Percentiles rank a stretch among this genome's conserved stretches.
Conservation (phyloP, 2,329 filamentous ascomycete species). For the Trichoderma oligosporum region DNA sequence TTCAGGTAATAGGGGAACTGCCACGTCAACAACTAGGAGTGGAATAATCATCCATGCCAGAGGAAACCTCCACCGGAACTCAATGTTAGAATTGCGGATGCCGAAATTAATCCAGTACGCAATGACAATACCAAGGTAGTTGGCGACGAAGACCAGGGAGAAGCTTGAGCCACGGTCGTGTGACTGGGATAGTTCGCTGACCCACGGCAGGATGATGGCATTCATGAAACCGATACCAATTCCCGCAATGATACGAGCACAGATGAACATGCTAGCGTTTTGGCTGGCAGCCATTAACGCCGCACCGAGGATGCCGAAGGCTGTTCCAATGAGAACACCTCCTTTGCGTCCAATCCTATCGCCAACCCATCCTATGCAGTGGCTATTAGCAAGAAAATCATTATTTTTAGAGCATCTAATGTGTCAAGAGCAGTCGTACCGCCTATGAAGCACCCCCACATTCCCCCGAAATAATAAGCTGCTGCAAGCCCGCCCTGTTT, state of each 20-base stretch:
- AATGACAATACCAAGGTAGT: slow-evolving; percentile 48
- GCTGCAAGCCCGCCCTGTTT: slow-evolving; percentile 51
- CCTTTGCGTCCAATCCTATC: slow-evolving; percentile 48
- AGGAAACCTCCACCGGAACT: slow-evolving; percentile 38
- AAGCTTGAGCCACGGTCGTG: slow-evolving; percentile 44
- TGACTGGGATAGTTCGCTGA: slow-evolving; percentile 46
- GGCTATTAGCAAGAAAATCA: not conserved
- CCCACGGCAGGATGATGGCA: slow-evolving; percentile 47
- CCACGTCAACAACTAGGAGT: slow-evolving; percentile 37
- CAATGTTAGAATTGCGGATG: slow-evolving; percentile 27
- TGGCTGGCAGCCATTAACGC: slow-evolving; percentile 45
- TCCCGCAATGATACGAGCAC: slow-evolving; percentile 48
- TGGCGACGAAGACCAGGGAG: slow-evolving; percentile 50
- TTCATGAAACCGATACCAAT: slow-evolving; percentile 50
- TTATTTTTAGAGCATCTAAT: not conserved
- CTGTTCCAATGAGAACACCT: slow-evolving; percentile 44
- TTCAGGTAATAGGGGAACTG: slow-evolving; percentile 43
- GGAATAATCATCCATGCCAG: slow-evolving; percentile 41
- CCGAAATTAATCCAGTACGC: slow-evolving; percentile 41
- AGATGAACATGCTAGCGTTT: slow-evolving; percentile 46
- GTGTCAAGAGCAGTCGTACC: slow-evolving; percentile 23
- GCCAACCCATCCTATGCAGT: slow-evolving; percentile 39
- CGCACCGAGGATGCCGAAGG: slow-evolving; percentile 48
- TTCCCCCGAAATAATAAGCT: slow-evolving; percentile 50
- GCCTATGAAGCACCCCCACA: slow-evolving; percentile 48